Conservation (phyloP, 305 asterid genomes). For the Lippia alba region DNA sequence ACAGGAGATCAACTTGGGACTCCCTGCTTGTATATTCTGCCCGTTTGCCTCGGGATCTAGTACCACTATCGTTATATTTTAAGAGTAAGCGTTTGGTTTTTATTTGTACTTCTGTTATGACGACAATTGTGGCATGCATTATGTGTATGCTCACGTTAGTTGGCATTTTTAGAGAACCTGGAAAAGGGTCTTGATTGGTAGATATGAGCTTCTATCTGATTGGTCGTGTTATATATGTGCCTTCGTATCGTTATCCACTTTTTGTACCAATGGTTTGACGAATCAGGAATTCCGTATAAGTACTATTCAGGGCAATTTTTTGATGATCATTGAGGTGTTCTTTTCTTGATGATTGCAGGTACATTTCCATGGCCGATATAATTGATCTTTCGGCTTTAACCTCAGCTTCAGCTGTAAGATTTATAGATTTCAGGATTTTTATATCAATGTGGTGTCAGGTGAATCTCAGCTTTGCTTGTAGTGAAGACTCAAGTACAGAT, state of each 20-base stretch:
- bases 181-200: no score
- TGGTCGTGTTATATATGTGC: background rate
- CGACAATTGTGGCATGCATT: no score
- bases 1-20: conserved; percentile 8
- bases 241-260: background rate
- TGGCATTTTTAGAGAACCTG: no score
- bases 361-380: conserved; percentile 78
- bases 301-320: background rate
- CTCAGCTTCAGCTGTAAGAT: conserved; percentile 58
- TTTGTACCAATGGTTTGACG: background rate
- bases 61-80: background rate
- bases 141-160: no score
- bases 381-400: conserved; percentile 66
- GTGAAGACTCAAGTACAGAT: conserved; percentile 32
- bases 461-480: conserved; percentile 55
- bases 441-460: conserved; percentile 73
- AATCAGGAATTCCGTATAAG: conserved; percentile 14
- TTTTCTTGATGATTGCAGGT: conserved; percentile 56
- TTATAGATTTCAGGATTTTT: conserved; percentile 77
- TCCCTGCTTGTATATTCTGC: conserved; percentile 11
- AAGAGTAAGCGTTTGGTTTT: background rate
- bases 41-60: conserved; percentile 6
- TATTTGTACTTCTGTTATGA: background rate
- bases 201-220: no score
- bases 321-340: conserved; percentile 20